Evolutionary conservation across 2,329 filamentous ascomycete species (phyloP).

Genomic region (Hypoxylon sp.): DNA sequence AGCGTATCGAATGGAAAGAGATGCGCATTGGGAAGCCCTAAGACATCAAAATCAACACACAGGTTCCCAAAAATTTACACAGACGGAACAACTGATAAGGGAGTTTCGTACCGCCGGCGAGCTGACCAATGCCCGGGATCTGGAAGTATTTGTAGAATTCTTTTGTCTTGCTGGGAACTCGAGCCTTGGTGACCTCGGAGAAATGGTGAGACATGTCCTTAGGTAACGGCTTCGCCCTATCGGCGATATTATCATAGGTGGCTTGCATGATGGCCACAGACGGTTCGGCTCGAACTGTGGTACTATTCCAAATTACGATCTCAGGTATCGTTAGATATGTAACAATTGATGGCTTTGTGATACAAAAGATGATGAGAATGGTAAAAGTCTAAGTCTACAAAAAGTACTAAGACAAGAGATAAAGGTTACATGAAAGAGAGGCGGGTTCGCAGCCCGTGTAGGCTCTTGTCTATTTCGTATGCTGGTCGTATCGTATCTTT

Average conservation of each 20-base stretch:
- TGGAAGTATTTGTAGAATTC: slow-evolving; percentile 86
- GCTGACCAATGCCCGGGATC: slow-evolving; percentile 71
- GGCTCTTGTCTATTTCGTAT: slow-evolving; percentile 4
- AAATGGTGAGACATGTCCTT: slow-evolving; percentile 84
- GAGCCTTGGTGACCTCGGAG: slow-evolving; percentile 74
- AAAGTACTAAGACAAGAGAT: neutral
- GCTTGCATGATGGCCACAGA: slow-evolving; percentile 39
- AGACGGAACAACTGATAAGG: slow-evolving; percentile 9
- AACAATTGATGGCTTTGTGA: neutral
- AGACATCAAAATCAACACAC: slow-evolving; percentile 13
- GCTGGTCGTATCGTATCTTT: neutral
- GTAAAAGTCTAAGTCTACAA: slow-evolving; percentile 2
- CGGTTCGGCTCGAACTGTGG: neutral
- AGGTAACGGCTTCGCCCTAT: slow-evolving; percentile 60
- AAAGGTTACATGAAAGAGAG: slow-evolving; percentile 3
- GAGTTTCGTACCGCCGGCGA: slow-evolving; percentile 66
- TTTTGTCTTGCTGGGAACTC: slow-evolving; percentile 77
- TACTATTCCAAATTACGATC: neutral
- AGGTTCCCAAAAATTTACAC: neutral
- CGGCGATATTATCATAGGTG: slow-evolving; percentile 32
- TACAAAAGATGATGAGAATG: neutral
- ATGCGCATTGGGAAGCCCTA: slow-evolving; percentile 81
- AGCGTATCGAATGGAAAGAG: slow-evolving; percentile 94
- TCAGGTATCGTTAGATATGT: neutral
- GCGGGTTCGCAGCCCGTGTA: neutral